Conservation (phyloP, 352 stramenopile genomes). For the Peronospora destructor region DNA sequence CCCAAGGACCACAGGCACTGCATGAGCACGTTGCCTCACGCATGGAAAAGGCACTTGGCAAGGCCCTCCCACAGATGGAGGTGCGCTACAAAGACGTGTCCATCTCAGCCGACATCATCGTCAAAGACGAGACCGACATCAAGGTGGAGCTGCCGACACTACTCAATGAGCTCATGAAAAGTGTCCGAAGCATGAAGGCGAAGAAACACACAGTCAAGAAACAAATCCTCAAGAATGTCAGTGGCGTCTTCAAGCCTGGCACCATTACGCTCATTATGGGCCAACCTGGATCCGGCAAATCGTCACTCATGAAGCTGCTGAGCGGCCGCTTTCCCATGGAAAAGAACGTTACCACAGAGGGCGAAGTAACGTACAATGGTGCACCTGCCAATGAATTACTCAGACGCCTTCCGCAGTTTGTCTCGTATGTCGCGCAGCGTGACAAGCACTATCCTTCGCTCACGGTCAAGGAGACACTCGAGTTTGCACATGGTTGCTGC, state of each 20-base stretch:
- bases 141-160: constrained; percentile 19
- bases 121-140: constrained; percentile 15
- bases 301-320: no score
- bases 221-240: constrained; percentile 34
- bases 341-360: no score
- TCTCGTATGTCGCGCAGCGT: constrained; percentile 34
- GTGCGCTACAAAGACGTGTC: constrained; percentile 32
- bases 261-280: constrained; percentile 47
- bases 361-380: constrained; percentile 11
- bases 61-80: constrained; percentile 37
- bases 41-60: constrained; percentile 27
- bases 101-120: constrained; percentile 24
- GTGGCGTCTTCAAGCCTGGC: constrained; percentile 34
- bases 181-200: constrained; percentile 7
- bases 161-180: constrained; percentile 18
- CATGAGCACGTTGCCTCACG: constrained; percentile 26
- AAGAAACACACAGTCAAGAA: constrained; percentile 34
- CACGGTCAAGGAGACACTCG: constrained; percentile 53
- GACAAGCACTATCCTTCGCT: constrained; percentile 39
- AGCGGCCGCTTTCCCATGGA: no score
- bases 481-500: constrained; percentile 35
- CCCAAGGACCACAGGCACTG: constrained; percentile 23
- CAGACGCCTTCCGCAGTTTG: constrained; percentile 26
- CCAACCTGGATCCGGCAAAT: no score
- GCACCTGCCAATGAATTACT: constrained; percentile 1